Conservation (phyloP, 495 filamentous ascomycete species). For the Aspergillus indologenus region DNA sequence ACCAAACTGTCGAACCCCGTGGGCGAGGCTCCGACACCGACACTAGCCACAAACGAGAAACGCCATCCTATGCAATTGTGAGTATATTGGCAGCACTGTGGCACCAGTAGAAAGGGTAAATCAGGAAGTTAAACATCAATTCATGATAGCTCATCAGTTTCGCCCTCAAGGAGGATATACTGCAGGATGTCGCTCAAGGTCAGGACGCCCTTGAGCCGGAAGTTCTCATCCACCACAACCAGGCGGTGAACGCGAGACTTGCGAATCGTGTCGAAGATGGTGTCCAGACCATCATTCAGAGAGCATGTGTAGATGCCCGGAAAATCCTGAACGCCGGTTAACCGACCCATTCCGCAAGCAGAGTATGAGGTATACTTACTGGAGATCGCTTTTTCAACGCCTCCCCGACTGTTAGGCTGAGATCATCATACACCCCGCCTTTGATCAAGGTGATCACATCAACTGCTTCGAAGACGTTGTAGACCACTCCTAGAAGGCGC, state of each 20-base stretch:
- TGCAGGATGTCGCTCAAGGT: constrained; percentile 96
- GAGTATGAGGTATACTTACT: constrained; percentile 36
- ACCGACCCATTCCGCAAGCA: neutral
- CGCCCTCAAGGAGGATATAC: constrained; percentile 86
- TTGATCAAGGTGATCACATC: constrained; percentile 97
- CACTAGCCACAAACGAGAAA: constrained; percentile 21
- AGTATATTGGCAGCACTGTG: constrained; percentile 23
- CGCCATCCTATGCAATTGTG: constrained; percentile 38
- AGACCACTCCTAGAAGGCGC: constrained; percentile 58
- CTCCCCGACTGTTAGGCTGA: constrained; percentile 83
- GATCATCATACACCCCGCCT: constrained; percentile 86
- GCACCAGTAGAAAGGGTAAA: neutral
- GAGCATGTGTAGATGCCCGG: constrained; percentile 95
- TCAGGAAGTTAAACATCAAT: constrained; percentile 2
- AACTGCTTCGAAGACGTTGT: constrained; percentile 97
- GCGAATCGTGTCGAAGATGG: constrained; percentile 95
- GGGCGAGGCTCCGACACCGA: constrained; percentile 3
- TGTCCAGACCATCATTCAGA: constrained; percentile 84
- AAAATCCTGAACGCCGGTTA: constrained; percentile 62
- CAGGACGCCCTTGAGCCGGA: constrained; percentile 80
- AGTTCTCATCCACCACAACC: constrained; percentile 86
- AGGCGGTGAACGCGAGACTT: constrained; percentile 90
- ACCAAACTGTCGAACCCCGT: constrained; percentile 5
- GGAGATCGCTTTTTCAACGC: constrained; percentile 83
- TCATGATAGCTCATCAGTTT: constrained; percentile 48